A percentile compares a stretch with the other conserved stretches of the same genome.
phyloP scores from a whole-genome alignment of 176 grass and related monocot species.

The Alloteropsis semialata region DNA sequence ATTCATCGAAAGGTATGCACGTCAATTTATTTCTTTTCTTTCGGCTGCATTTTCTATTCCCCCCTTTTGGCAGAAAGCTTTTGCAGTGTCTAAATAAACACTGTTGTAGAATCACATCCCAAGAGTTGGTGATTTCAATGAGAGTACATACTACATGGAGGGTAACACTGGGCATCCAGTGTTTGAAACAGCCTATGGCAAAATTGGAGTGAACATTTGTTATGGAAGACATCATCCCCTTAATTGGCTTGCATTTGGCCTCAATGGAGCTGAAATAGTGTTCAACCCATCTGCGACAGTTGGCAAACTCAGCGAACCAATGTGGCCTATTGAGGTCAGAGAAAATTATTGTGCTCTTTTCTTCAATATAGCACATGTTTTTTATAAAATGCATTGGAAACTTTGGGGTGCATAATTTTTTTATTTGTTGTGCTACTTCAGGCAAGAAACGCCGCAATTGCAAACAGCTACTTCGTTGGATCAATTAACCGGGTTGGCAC shows the following conservation, averaged over 20 bases:
- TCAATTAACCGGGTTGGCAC: slow-evolving; percentile 92
- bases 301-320: slow-evolving; percentile 97
- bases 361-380: not conserved
- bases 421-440: slow-evolving; percentile 17
- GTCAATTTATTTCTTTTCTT: not conserved
- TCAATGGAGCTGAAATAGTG: slow-evolving; percentile 96
- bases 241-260: slow-evolving; percentile 97
- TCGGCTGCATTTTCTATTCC: slow-evolving; percentile 2
- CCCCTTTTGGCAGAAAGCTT: slow-evolving; percentile 24
- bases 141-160: slow-evolving; percentile 99
- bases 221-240: slow-evolving; percentile 98
- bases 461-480: slow-evolving; percentile 87
- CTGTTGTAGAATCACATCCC: slow-evolving; percentile 92
- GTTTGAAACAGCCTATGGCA: slow-evolving; percentile 91
- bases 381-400: not conserved
- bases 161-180: slow-evolving; percentile 97
- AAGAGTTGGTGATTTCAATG: slow-evolving; percentile 98
- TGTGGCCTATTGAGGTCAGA: slow-evolving; percentile 97
- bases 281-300: slow-evolving; percentile 98
- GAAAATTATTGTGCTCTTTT: slow-evolving; percentile 10
- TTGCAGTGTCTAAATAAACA: slow-evolving; percentile 16
- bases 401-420: not conserved
- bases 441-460: slow-evolving; percentile 93
- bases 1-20: slow-evolving; percentile 80
- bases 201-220: slow-evolving; percentile 94